These are phyloP conservation scores for Buxus sempervirens DNA, from an alignment of 164 flowering plant genomes.

Conservation along the genomic window DNA sequence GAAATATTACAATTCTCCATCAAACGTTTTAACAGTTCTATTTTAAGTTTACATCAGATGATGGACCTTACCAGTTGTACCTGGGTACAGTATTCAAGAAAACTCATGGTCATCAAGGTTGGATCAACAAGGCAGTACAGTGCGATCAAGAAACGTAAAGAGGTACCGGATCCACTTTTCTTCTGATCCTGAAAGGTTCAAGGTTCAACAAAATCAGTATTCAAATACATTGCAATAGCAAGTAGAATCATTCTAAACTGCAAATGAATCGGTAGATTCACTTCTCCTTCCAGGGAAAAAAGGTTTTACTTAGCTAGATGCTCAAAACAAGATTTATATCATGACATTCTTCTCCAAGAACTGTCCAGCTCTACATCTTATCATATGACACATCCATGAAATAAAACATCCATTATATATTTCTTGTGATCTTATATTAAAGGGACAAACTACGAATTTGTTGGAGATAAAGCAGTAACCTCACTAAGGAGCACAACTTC, in stretches of 20 bases:
- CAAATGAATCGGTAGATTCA: not conserved
- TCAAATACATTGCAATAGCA: not conserved
- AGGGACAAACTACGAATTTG: not conserved
- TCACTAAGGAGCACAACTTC: not conserved
- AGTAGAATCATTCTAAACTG: not conserved
- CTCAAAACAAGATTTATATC: not conserved
- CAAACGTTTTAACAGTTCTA: too few relatives aligned
- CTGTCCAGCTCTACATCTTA: too few relatives aligned
- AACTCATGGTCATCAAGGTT: not conserved
- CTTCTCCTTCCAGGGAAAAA: too few relatives aligned
- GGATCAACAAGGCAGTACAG: not conserved
- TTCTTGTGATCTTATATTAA: not conserved
- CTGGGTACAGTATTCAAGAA: not conserved
- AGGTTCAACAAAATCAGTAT: conserved; percentile 10
- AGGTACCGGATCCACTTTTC: conserved; percentile 64
- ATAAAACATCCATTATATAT: too few relatives aligned
- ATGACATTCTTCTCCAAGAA: not conserved
- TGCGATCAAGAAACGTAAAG: conserved; percentile 37
- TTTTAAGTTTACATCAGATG: too few relatives aligned
- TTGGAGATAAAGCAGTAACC: not conserved
- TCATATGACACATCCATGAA: not conserved
- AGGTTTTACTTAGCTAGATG: not conserved
- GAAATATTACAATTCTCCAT: too few relatives aligned
- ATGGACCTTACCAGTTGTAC: too few relatives aligned
- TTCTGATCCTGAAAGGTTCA: conserved; percentile 48